Base-by-base conservation (phyloP, 108 stramenopile species). In the Schizochytrium sp. region DNA sequence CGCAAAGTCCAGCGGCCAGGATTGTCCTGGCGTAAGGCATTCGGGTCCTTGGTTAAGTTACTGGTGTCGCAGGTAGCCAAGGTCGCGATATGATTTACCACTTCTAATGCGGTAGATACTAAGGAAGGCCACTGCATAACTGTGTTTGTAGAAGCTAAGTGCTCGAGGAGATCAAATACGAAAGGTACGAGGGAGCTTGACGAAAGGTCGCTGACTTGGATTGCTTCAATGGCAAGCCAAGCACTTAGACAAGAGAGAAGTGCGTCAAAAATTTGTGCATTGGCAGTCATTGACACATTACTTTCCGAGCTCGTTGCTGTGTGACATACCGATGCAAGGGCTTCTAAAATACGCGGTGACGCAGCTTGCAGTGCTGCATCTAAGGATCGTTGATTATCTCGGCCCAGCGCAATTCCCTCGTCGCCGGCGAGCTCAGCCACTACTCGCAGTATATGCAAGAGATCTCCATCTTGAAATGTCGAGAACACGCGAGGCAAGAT, bases 381-480 rank as follows among this genome's bases (percentile, higher is more conserved):
- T 2, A 69, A 44, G 1, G 40, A 38, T 8, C 44, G 42, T 15
- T 69, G 64, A 7, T 7, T 12, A 44, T 44, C 42, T 38, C 64
- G 64, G 28, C 64, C 64, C 42, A 69, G 64, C 15, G 64, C 40
- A 7, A 69, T 38, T 38, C 64, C 64, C 8, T 69, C 64, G 10
- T 69, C 64, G 19, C 64, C 64, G 15, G 44, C 64, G 44, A 69
- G 64, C 28, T 69, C 64, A 3, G 64, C 64, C 15, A 69, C 12
- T 38, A 69, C 64, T 8, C 64, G 64, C 64, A 69, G 28, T 44
- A 8, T 44, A 44, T 69, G 64, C 12, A 69, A 44, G 12, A 69
- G 64, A 69, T 69, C 64, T 0, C 1, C 2, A 44, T 15, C 3
- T 1, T 15, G 10, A 38, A 69, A 69, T 38, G 15, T 44, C 19